phyloP scores from a whole-genome alignment of 169 alveolate species.

The Plasmodium vinckei region DNA sequence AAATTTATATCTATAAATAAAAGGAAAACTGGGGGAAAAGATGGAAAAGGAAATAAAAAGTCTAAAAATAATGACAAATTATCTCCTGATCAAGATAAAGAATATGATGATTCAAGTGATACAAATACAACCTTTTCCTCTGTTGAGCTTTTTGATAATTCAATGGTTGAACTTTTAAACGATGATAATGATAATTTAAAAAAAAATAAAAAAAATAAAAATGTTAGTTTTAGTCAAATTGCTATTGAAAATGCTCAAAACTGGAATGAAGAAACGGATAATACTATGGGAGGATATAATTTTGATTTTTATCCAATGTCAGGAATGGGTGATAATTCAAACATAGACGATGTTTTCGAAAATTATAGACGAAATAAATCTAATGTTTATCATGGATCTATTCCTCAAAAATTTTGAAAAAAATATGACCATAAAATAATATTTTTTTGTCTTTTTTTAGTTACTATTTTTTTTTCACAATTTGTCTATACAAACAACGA shows the following conservation, averaged over 20 bases:
- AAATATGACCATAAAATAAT: too few species aligned
- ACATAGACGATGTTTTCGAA: slow-evolving; percentile 49
- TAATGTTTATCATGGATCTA: slow-evolving; percentile 67
- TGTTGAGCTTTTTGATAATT: slow-evolving; percentile 44
- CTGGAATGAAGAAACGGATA: slow-evolving; percentile 45
- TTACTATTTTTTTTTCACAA: too few species aligned
- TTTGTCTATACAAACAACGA: too few species aligned
- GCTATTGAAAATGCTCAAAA: slow-evolving; percentile 76
- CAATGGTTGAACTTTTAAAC: slow-evolving; percentile 53
- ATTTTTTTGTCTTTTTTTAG: too few species aligned
- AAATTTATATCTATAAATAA: slow-evolving; percentile 6
- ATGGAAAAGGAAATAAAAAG: background rate
- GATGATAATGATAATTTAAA: slow-evolving; percentile 31
- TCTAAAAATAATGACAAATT: background rate
- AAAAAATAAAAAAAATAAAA: slow-evolving; percentile 60
- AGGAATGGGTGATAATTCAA: slow-evolving; percentile 15
- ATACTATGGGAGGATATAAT: background rate
- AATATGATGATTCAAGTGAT: slow-evolving; percentile 25
- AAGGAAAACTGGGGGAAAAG: slow-evolving; percentile 2
- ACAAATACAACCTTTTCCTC: slow-evolving; percentile 73
- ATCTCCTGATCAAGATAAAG: slow-evolving; percentile 4
- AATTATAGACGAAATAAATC: slow-evolving; percentile 70
- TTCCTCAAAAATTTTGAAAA: slow-evolving; percentile 44
- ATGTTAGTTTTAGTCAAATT: slow-evolving; percentile 62
- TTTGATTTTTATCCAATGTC: slow-evolving; percentile 30